Evolutionary conservation across 441 rosid genomes (phyloP).

Genomic region (Hypseocharis bilobata): DNA sequence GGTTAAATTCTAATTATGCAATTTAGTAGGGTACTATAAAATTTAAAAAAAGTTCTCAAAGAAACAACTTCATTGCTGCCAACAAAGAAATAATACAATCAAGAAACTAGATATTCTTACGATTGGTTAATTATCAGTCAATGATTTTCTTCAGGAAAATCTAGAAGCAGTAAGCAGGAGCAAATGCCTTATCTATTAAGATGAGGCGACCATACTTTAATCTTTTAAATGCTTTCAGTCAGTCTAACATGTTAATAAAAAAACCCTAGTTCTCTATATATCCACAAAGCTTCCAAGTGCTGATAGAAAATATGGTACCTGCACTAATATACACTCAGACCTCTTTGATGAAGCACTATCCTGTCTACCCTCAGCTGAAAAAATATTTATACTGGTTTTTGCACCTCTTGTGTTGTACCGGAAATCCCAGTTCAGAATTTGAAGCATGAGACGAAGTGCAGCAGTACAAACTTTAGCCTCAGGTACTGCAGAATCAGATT

Average conservation of each 20-base stretch:
- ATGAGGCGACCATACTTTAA: background rate
- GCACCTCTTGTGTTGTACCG: constrained; percentile 36
- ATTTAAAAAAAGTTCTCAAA: background rate
- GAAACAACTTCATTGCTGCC: background rate
- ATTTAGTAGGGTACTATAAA: background rate
- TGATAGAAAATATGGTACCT: constrained; percentile 56
- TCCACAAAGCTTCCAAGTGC: constrained; percentile 11
- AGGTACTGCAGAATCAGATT: constrained; percentile 50
- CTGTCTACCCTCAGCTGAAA: constrained; percentile 47
- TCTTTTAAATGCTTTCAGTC: background rate
- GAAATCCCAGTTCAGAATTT: constrained; percentile 91
- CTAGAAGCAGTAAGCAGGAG: background rate
- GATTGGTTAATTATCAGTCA: too few relatives aligned
- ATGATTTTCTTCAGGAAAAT: background rate
- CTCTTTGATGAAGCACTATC: constrained; percentile 45
- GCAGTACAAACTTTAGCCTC: constrained; percentile 88
- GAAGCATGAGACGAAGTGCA: constrained; percentile 74
- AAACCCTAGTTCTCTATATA: background rate
- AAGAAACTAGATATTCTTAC: background rate
- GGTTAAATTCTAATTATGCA: constrained; percentile 2
- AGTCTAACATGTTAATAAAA: too few relatives aligned
- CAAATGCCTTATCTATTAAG: background rate
- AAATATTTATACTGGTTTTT: constrained; percentile 42
- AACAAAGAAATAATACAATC: background rate
- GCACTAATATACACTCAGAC: constrained; percentile 67